Percentiles rank a stretch among this genome's conserved stretches.
Conservation (phyloP, 306 rosid species). For the Erythrophleum fordii region DNA sequence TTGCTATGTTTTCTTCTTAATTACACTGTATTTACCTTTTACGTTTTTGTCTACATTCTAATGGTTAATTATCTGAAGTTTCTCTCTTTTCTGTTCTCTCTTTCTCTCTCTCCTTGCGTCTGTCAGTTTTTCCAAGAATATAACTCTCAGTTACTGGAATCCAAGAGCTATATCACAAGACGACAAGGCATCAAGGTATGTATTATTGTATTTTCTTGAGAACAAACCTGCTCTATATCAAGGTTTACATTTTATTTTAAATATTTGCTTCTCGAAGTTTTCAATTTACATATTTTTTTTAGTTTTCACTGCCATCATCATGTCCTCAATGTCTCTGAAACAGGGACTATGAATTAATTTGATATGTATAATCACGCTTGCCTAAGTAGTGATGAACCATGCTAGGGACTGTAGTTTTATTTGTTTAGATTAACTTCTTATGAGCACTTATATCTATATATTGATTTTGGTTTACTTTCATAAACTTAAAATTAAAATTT, state of each 20-base stretch:
- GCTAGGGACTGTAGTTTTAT: not conserved
- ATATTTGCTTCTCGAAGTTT: not conserved
- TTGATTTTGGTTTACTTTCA: too few relatives aligned
- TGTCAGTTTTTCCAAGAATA: slow-evolving; percentile 80
- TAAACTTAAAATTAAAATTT: too few relatives aligned
- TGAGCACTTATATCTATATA: too few relatives aligned
- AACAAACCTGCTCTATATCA: not conserved
- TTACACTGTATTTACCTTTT: not conserved
- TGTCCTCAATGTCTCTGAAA: not conserved
- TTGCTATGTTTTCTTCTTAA: not conserved
- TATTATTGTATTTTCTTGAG: not conserved
- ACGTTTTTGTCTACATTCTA: slow-evolving; percentile 5
- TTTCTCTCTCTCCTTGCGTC: not conserved
- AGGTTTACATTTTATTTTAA: not conserved
- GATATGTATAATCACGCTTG: not conserved
- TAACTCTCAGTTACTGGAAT: slow-evolving; percentile 74
- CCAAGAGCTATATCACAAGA: slow-evolving; percentile 78
- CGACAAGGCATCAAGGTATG: slow-evolving; percentile 77
- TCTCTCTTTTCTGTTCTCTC: not conserved
- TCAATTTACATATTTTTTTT: not conserved
- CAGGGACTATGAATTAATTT: not conserved
- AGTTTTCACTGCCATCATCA: not conserved
- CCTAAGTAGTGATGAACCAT: not conserved
- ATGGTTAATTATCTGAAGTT: slow-evolving; percentile 13
- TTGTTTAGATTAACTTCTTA: not conserved